phyloP scores from a whole-genome alignment of 1,284 basidiomycete species.

The Naganishia sp. region DNA sequence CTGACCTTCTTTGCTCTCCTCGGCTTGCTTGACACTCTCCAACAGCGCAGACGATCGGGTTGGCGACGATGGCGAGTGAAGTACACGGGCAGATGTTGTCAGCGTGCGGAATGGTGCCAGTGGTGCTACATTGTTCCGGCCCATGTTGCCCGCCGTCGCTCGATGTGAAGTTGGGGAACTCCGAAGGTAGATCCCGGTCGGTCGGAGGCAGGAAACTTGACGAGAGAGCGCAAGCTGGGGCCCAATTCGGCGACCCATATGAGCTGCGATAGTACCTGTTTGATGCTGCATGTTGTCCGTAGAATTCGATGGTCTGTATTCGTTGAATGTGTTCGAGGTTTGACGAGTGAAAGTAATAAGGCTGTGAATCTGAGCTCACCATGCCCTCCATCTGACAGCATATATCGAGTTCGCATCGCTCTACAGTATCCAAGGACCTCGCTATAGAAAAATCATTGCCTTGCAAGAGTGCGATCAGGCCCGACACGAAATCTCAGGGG shows the following conservation, averaged over 20 bases:
- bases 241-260: background rate
- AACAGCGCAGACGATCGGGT: slow-evolving; percentile 23
- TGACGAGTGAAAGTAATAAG: background rate
- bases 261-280: background rate
- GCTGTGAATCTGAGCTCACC: too few species aligned
- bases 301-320: too few species aligned
- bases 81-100: background rate
- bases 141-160: too few species aligned
- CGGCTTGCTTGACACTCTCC: slow-evolving; percentile 16
- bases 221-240: background rate
- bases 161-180: background rate
- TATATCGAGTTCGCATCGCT: background rate
- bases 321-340: background rate
- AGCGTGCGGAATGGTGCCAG: background rate
- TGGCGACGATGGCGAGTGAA: background rate
- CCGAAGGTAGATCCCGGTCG: slow-evolving; percentile 3
- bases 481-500: too few species aligned
- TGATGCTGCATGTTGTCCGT: background rate
- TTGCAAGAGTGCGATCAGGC: too few species aligned
- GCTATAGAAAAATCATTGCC: too few species aligned
- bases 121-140: background rate
- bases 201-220: background rate
- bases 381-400: background rate
- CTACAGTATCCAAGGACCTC: too few species aligned
- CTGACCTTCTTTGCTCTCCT: slow-evolving; percentile 1